Conservation (phyloP, 2,329 filamentous ascomycete species). For the Cadophora sp. region DNA sequence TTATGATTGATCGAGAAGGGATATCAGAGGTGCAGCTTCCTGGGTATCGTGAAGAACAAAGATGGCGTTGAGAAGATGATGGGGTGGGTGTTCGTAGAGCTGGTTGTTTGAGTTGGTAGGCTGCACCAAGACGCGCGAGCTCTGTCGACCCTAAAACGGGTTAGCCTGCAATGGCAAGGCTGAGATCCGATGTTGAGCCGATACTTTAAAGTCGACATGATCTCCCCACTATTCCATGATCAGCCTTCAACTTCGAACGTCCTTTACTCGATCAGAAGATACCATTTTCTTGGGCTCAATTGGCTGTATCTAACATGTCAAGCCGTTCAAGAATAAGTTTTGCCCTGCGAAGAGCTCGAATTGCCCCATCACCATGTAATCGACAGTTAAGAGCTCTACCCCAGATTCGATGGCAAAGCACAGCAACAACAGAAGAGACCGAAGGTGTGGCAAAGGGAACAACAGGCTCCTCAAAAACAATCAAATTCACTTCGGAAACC, state of each 20-base stretch:
- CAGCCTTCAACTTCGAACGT: not conserved
- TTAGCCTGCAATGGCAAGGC: slow-evolving; percentile 10
- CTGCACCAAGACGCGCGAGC: slow-evolving; percentile 37
- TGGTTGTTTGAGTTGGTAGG: slow-evolving; percentile 34
- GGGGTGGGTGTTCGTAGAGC: slow-evolving; percentile 26
- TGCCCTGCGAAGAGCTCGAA: slow-evolving; percentile 38
- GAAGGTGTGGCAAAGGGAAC: slow-evolving; percentile 40
- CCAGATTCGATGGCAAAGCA: slow-evolving; percentile 42
- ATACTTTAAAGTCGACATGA: not conserved
- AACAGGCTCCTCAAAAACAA: slow-evolving; percentile 47
- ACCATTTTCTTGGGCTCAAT: not conserved
- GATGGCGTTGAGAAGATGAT: slow-evolving; percentile 27
- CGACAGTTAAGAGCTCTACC: slow-evolving; percentile 33
- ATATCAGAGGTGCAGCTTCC: slow-evolving; percentile 23
- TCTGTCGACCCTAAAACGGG: not conserved
- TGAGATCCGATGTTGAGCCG: slow-evolving; percentile 18
- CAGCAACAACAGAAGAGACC: slow-evolving; percentile 39
- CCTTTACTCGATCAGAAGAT: not conserved
- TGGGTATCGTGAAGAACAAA: slow-evolving; percentile 23
- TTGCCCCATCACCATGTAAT: slow-evolving; percentile 24
- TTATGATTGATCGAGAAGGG: slow-evolving; percentile 24
- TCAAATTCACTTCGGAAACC: slow-evolving; percentile 84
- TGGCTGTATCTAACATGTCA: slow-evolving; percentile 35
- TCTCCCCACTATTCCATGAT: slow-evolving; percentile 5
- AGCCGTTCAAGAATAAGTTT: slow-evolving; percentile 37